phyloP scores from a whole-genome alignment of 2,329 filamentous ascomycete species.

The Apiospora hydei region DNA sequence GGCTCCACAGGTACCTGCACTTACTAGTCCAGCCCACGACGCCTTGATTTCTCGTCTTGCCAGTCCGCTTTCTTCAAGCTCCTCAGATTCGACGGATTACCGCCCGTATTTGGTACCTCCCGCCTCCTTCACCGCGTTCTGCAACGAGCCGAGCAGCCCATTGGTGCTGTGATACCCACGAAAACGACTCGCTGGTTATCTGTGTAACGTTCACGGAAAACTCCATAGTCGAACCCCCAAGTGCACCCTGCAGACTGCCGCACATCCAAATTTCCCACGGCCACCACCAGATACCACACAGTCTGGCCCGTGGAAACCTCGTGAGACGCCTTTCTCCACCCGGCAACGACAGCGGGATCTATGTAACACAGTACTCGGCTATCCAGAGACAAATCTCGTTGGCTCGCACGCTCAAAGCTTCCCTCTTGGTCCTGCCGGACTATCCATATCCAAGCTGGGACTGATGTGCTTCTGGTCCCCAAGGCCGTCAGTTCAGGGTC shows the following conservation, averaged over 20 bases:
- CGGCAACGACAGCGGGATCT: conserved; percentile 48
- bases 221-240: conserved; percentile 28
- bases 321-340: conserved; percentile 44
- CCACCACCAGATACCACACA: conserved; percentile 36
- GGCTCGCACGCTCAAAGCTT: conserved; percentile 37
- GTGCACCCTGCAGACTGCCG: conserved; percentile 33
- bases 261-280: conserved; percentile 32
- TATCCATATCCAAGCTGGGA: conserved; percentile 29
- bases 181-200: conserved; percentile 32
- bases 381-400: conserved; percentile 45
- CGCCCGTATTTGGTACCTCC: conserved; percentile 33
- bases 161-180: conserved; percentile 33
- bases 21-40: neutral
- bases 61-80: conserved; percentile 22
- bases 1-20: neutral
- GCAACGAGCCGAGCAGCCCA: conserved; percentile 37
- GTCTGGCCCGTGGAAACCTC: conserved; percentile 39
- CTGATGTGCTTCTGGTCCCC: conserved; percentile 38
- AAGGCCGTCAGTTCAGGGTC: conserved; percentile 35
- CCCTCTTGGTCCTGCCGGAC: conserved; percentile 23
- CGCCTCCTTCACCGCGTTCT: conserved; percentile 35
- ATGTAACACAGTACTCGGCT: conserved; percentile 48
- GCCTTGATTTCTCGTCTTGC: conserved; percentile 25
- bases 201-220: conserved; percentile 26
- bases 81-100: conserved; percentile 34